Conservation (phyloP, 352 stramenopile species). For the Phytophthora tentaculata region DNA sequence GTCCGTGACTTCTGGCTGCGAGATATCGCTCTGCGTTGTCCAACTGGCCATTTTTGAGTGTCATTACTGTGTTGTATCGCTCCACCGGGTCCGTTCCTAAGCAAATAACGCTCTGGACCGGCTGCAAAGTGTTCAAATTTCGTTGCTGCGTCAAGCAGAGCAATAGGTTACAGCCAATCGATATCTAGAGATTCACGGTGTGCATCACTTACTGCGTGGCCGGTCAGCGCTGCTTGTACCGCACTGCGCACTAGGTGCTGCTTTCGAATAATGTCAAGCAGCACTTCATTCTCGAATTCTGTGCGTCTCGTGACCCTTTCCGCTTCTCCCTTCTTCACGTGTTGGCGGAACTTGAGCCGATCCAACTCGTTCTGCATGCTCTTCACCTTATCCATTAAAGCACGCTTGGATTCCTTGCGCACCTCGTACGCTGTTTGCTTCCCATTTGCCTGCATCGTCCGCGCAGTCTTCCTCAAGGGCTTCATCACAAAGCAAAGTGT, state of each 20-base stretch:
- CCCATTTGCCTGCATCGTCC: conserved; percentile 12
- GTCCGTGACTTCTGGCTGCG: conserved; percentile 19
- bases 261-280: conserved; percentile 24
- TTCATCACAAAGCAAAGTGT: background rate
- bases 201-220: conserved; percentile 12
- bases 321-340: conserved; percentile 23
- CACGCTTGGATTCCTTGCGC: conserved; percentile 41
- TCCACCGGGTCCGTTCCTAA: conserved; percentile 26
- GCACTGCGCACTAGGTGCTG: conserved; percentile 25
- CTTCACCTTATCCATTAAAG: conserved; percentile 26
- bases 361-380: conserved; percentile 35
- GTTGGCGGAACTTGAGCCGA: conserved; percentile 34
- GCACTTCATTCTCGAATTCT: conserved; percentile 13
- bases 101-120: conserved; percentile 20
- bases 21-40: conserved; percentile 32
- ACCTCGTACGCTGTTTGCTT: conserved; percentile 27
- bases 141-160: conserved; percentile 14
- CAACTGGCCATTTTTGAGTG: conserved; percentile 34
- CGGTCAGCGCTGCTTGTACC: conserved; percentile 17
- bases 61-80: conserved; percentile 30
- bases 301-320: conserved; percentile 6
- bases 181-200: background rate
- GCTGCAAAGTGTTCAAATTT: conserved; percentile 18
- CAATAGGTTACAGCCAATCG: background rate
- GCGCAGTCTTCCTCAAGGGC: background rate